phyloP scores from a whole-genome alignment of 2,329 filamentous ascomycete species.

The Tolypocladium amazonense region DNA sequence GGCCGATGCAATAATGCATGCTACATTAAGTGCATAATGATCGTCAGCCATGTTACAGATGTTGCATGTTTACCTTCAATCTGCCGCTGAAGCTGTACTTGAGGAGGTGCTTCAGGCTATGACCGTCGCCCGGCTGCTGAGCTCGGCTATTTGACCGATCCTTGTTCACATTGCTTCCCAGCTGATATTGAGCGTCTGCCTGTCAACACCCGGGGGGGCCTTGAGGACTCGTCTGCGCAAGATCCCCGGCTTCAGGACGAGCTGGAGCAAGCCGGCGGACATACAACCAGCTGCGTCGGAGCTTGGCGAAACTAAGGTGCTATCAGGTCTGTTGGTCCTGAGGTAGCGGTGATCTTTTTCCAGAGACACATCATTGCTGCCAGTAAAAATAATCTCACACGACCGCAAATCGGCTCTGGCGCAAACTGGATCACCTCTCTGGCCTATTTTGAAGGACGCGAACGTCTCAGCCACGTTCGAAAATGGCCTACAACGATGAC shows the following conservation, averaged over 20 bases:
- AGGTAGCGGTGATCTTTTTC: background rate
- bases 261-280: background rate
- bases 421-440: background rate
- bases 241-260: background rate
- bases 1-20: background rate
- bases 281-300: background rate
- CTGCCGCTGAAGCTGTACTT: background rate
- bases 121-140: background rate
- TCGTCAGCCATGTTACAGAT: background rate
- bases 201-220: background rate
- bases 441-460: background rate
- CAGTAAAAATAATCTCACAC: background rate
- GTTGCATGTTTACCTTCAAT: background rate
- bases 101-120: background rate
- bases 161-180: background rate
- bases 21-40: background rate
- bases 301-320: background rate
- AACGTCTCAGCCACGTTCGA: background rate
- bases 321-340: background rate
- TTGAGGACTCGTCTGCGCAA: background rate
- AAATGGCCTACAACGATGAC: slow-evolving; percentile 93
- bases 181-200: background rate
- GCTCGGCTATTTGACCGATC: background rate
- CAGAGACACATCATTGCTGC: background rate
- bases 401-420: background rate